Percentiles rank a stretch among this genome's conserved stretches.
Evolutionary conservation across 768 basidiomycete genomes (phyloP).

Genomic region (Collybia sp.): DNA sequence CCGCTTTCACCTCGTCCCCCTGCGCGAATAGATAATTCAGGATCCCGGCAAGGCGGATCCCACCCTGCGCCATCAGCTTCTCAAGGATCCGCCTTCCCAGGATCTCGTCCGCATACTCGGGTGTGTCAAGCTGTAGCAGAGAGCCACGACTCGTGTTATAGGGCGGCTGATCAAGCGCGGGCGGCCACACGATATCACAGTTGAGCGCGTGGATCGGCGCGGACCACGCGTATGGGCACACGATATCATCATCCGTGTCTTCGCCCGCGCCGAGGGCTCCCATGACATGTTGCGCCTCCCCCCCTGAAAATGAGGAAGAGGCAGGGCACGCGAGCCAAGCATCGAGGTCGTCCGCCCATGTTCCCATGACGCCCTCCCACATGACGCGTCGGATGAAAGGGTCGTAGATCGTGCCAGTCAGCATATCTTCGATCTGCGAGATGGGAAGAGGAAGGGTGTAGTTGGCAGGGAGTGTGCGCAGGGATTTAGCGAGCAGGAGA

Average conservation of each 20-base stretch:
- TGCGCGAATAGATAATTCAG: slow-evolving; percentile 72
- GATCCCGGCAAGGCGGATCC: slow-evolving; percentile 77
- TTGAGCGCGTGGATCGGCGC: slow-evolving; percentile 11
- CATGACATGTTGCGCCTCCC: slow-evolving; percentile 24
- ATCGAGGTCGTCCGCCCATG: slow-evolving; percentile 57
- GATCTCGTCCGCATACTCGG: slow-evolving; percentile 72
- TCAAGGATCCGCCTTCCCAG: slow-evolving; percentile 68
- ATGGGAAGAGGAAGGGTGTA: slow-evolving; percentile 74
- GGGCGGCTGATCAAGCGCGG: slow-evolving; percentile 52
- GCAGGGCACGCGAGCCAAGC: slow-evolving; percentile 60
- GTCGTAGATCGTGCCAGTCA: slow-evolving; percentile 83
- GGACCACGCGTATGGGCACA: slow-evolving; percentile 83
- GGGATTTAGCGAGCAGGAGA: slow-evolving; percentile 74
- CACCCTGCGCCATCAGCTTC: slow-evolving; percentile 77
- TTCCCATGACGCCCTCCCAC: slow-evolving; percentile 74
- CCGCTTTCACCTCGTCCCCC: slow-evolving; percentile 8
- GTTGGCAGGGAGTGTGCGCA: slow-evolving; percentile 69
- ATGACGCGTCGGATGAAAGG: slow-evolving; percentile 83
- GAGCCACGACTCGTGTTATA: slow-evolving; percentile 19
- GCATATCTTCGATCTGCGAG: slow-evolving; percentile 55
- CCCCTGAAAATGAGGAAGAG: slow-evolving; percentile 3
- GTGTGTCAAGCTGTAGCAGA: slow-evolving; percentile 71
- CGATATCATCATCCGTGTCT: slow-evolving; percentile 44
- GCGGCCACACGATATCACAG: slow-evolving; percentile 81
- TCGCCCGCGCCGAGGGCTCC: slow-evolving; percentile 8